Evolutionary conservation across 495 filamentous ascomycete species (phyloP), one percentile per base, ranked within the genome.

Genomic region (Apiosordaria backusii): DNA sequence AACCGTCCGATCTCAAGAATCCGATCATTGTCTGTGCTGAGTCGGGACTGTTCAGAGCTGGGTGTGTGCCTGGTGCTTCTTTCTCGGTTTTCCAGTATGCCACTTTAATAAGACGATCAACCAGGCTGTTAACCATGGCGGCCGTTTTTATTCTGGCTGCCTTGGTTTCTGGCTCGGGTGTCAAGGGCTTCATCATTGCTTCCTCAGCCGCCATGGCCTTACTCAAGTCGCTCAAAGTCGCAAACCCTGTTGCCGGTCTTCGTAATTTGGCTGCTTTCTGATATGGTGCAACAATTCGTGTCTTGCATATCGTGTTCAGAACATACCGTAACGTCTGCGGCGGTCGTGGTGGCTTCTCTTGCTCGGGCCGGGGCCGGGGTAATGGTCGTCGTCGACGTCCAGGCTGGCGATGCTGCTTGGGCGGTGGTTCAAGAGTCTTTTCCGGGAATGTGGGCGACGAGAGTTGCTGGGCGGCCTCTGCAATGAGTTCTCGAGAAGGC

Each of bases 1-100:
- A 80, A 27, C 73, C 73, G 1, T 76, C 74, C 1, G 71, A 72
- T 9, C 68, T 58, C 23, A 78, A 58, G 70, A 75, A 58, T 5
- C 70, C 66, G n/a, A 76, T 72, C 53, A 68, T 63, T 22, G 68
- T 72, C 50, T 29, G 57, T 4, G 71, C 67, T n/a, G 76, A 78
- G n/a, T 78, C 73, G n/a, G 67, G 69, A 27, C 71, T 74, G 21
- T 50, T 25, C 7, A 50, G 55, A 1, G 67, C 23, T 4, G 60
- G 64, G 2, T 65, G 50, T 5, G 50, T 45, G 4, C 57, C 57
- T 10, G 62, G 57, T n/a, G 55, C 53, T 4, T 76, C 62, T n/a
- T 25, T 18, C 25, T 70, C 67, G 3, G 66, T 58, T 5, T 24
- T 23, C 29, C 29, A 27, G 59, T 71, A 74, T 26, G 71, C 72